Base-by-base conservation (phyloP, 345 rosid species). In the Ailanthus altissimus region DNA sequence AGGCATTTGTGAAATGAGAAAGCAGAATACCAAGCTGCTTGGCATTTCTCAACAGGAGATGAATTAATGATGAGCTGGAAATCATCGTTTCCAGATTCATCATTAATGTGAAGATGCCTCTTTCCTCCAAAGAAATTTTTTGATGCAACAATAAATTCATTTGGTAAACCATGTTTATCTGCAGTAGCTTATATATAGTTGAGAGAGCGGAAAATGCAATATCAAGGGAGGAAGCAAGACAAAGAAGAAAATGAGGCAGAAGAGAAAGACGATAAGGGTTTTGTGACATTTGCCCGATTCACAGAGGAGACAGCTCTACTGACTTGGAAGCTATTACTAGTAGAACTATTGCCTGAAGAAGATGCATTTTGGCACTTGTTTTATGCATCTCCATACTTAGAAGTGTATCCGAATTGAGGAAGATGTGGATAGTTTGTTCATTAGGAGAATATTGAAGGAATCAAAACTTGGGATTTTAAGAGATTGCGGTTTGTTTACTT, bases 41-140 rank as follows among this genome's bases (percentile, higher is more conserved):
- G 99, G 98, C 77, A 75, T 15, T 92, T 93, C 69, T 93, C 98
- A n/a, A 88, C 93, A 6, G 99, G 99, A 38, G 91, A 92, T 1
- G 94, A 89, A 42, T 86, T 93, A 63, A 26, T 84, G 70, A 80
- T 93, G 42, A 80, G 81, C 23, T 89, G 79, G 82, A 85, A 84
- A 23, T 81, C 93, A 9, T 81, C 79, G 2, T 66, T 84, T 32
- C 75, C 84, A 0, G 87, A 85, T 72, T 91, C 97, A 20, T 64
- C 72, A 25, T 94, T 91, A 83, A 20, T 80, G 53, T 61, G n/a
- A n/a, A n/a, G n/a, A n/a, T n/a, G n/a, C 66, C 51, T 23, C 12
- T 50, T 42, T 67, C 13, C n/a, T 38, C 68, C 79, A n/a, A 10
- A 28, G 6, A 25, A 28, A 74, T 28, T 2, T 5, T 61, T 63